phyloP scores from a whole-genome alignment of 805 yeast species.

The Starmerella sp. region DNA sequence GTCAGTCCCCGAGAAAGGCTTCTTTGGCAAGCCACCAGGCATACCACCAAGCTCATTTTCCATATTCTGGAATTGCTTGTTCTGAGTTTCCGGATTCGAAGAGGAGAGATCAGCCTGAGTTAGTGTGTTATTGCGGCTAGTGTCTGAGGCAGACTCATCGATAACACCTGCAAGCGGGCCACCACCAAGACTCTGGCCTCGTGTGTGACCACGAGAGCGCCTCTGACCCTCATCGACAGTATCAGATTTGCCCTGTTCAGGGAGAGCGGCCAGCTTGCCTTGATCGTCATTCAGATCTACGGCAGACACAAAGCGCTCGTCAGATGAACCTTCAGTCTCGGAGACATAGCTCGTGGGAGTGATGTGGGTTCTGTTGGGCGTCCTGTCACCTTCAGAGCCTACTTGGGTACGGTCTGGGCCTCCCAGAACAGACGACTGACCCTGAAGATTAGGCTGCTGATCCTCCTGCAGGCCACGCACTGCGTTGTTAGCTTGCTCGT shows the following conservation, averaged over 20 bases:
- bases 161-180: not conserved
- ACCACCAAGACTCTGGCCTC: conserved; percentile 8
- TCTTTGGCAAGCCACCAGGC: conserved; percentile 11
- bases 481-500: not conserved
- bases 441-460: not conserved
- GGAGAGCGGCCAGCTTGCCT: not conserved
- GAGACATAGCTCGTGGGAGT: conserved; percentile 14
- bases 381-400: not conserved
- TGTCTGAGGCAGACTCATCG: not conserved
- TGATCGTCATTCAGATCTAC: conserved; percentile 7
- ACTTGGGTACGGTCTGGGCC: not conserved
- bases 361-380: conserved; percentile 9
- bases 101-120: not conserved
- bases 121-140: conserved; percentile 1
- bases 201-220: conserved; percentile 7
- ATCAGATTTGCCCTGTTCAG: not conserved
- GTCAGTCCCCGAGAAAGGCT: not conserved
- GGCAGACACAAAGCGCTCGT: conserved; percentile 17
- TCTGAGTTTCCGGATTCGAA: not conserved
- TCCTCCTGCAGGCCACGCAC: not conserved
- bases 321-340: conserved; percentile 9
- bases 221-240: not conserved
- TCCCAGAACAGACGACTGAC: not conserved
- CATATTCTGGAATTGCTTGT: conserved; percentile 2
- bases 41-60: conserved; percentile 14